Percentiles rank a stretch among this genome's conserved stretches.
These are phyloP conservation scores for Fulvia fulva DNA, from an alignment of 2,329 filamentous ascomycete genomes.

Conservation along the genomic window DNA sequence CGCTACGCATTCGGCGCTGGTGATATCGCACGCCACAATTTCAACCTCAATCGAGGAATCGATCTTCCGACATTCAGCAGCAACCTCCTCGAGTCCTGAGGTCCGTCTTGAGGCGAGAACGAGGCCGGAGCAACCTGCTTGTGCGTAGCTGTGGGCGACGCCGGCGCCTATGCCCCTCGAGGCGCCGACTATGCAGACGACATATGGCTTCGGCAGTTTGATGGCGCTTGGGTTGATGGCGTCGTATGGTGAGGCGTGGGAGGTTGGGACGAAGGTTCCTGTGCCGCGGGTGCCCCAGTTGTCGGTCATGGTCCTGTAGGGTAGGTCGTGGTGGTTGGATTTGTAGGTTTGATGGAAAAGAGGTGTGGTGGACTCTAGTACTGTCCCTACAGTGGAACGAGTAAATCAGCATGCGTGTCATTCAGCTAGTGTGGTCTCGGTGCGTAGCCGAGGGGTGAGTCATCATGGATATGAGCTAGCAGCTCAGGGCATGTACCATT, in stretches of 20 bases:
- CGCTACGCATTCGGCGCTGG: constrained; percentile 15
- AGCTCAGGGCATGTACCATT: too few relatives aligned
- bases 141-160: constrained; percentile 34
- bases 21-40: constrained; percentile 28
- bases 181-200: constrained; percentile 37
- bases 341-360: background rate
- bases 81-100: constrained; percentile 29
- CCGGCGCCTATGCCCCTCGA: constrained; percentile 36
- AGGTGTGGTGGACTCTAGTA: too few relatives aligned
- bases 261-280: constrained; percentile 7
- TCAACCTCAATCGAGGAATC: constrained; percentile 26
- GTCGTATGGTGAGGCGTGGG: constrained; percentile 8
- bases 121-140: constrained; percentile 32
- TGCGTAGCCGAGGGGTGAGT: background rate
- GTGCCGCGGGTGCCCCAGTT: constrained; percentile 16
- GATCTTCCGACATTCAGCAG: constrained; percentile 25
- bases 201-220: constrained; percentile 28
- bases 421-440: too few relatives aligned
- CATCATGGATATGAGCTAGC: background rate
- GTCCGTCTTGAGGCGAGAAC: constrained; percentile 34
- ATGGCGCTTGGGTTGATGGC: constrained; percentile 9
- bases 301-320: background rate
- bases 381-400: too few relatives aligned
- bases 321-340: background rate
- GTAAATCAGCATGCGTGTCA: too few relatives aligned